phyloP scores from a whole-genome alignment of 108 stramenopile genomes.

The Cylindrotheca closterium region DNA sequence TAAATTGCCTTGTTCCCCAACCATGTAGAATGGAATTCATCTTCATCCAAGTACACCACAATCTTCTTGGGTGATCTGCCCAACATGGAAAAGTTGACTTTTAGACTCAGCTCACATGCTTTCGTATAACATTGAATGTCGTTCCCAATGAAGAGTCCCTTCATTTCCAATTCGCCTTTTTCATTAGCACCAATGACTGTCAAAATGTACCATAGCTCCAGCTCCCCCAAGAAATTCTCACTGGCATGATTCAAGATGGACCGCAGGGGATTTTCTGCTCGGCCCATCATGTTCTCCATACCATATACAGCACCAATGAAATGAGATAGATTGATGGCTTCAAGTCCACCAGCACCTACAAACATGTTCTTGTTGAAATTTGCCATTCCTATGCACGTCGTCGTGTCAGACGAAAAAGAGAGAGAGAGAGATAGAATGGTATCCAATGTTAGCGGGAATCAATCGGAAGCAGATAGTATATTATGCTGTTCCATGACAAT shows the following conservation, averaged over 20 bases:
- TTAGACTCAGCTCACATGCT: constrained; percentile 85
- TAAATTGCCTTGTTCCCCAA: constrained; percentile 95
- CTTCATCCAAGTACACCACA: constrained; percentile 86
- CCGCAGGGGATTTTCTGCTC: constrained; percentile 87
- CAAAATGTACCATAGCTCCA: constrained; percentile 88
- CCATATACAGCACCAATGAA: constrained; percentile 97
- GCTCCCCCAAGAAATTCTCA: constrained; percentile 60
- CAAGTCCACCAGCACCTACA: constrained; percentile 86
- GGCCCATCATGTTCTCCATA: constrained; percentile 96
- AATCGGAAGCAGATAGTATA: too few species aligned
- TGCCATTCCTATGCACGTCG: constrained; percentile 91
- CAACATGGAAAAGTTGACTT: constrained; percentile 90
- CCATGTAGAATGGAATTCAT: constrained; percentile 96
- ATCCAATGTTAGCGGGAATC: too few species aligned
- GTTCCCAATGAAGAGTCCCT: constrained; percentile 91
- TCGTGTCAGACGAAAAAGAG: background rate
- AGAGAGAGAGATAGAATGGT: background rate
- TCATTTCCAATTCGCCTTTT: constrained; percentile 60
- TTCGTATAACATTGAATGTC: constrained; percentile 84
- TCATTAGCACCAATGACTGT: constrained; percentile 81
- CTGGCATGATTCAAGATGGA: constrained; percentile 88
- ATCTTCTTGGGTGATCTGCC: constrained; percentile 75
- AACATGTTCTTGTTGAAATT: constrained; percentile 96
- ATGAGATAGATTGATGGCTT: constrained; percentile 92
- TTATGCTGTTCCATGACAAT: too few species aligned